These are phyloP conservation scores for Podaxis rugospora DNA, from an alignment of 768 basidiomycete species.

Conservation along the genomic window DNA sequence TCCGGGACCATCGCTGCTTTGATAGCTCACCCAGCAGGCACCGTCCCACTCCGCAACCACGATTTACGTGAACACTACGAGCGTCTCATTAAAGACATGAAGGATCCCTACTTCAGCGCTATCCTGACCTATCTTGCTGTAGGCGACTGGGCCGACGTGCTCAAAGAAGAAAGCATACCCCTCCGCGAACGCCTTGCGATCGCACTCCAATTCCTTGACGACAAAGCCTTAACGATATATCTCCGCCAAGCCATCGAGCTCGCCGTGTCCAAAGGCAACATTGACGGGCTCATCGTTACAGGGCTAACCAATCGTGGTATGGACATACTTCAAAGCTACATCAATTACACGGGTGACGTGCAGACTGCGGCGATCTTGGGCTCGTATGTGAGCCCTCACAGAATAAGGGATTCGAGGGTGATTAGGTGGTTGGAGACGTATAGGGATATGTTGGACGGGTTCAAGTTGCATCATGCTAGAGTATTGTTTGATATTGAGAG, in stretches of 20 bases:
- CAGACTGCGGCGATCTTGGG: slow-evolving; percentile 64
- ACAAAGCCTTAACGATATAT: slow-evolving; percentile 62
- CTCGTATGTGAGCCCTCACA: slow-evolving; percentile 56
- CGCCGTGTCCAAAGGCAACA: slow-evolving; percentile 54
- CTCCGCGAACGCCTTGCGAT: slow-evolving; percentile 82
- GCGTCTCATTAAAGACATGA: slow-evolving; percentile 63
- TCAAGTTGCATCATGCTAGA: slow-evolving; percentile 55
- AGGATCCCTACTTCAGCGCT: slow-evolving; percentile 79
- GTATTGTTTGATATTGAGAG: slow-evolving; percentile 76
- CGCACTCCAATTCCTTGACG: slow-evolving; percentile 80
- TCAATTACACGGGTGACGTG: slow-evolving; percentile 65
- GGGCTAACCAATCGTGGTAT: slow-evolving; percentile 67
- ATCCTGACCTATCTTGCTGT: slow-evolving; percentile 71
- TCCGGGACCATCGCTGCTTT: slow-evolving; percentile 77
- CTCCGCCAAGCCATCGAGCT: slow-evolving; percentile 56
- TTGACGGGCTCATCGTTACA: slow-evolving; percentile 73
- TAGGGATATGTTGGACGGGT: slow-evolving; percentile 43
- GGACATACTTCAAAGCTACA: slow-evolving; percentile 66
- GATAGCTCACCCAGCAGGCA: slow-evolving; percentile 35
- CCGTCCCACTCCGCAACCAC: slow-evolving; percentile 27
- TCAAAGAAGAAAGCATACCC: slow-evolving; percentile 74
- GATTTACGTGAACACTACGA: slow-evolving; percentile 71
- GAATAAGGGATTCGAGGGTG: slow-evolving; percentile 48
- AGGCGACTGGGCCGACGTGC: slow-evolving; percentile 75
- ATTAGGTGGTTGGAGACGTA: slow-evolving; percentile 67